These are phyloP conservation scores for Acanthochlamys bracteata DNA, from an alignment of 106 monocot species.

Conservation along the genomic window DNA sequence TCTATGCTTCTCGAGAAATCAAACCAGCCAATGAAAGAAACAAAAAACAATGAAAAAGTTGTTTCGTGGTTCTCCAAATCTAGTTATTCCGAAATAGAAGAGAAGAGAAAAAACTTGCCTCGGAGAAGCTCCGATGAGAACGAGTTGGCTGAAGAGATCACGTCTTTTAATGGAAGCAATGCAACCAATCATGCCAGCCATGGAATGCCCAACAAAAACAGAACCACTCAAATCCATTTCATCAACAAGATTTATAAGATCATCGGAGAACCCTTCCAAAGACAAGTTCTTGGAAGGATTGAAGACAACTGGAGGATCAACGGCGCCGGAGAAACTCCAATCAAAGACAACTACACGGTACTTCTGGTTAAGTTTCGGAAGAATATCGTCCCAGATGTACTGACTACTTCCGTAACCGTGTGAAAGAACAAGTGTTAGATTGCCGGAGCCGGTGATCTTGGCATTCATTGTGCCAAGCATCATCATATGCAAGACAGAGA, in stretches of 20 bases:
- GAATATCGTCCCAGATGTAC: constrained; percentile 38
- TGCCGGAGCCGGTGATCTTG: constrained; percentile 36
- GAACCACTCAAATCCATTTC: constrained; percentile 17
- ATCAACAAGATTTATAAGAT: constrained; percentile 39
- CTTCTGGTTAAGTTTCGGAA: constrained; percentile 17
- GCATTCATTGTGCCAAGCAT: constrained; percentile 26
- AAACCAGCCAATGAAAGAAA: too few species aligned
- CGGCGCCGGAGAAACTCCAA: constrained; percentile 40
- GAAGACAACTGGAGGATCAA: background rate
- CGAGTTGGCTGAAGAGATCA: constrained; percentile 44
- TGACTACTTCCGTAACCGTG: constrained; percentile 66
- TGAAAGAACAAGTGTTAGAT: constrained; percentile 35
- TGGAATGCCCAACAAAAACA: constrained; percentile 56
- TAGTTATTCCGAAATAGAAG: too few species aligned
- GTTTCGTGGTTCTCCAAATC: too few species aligned
- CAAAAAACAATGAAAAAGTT: too few species aligned
- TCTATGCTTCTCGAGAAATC: too few species aligned
- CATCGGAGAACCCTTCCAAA: constrained; percentile 34
- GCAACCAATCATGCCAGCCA: constrained; percentile 70
- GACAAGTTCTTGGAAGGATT: constrained; percentile 12
- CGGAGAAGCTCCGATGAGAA: constrained; percentile 60
- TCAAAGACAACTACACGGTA: constrained; percentile 46
- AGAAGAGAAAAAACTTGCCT: constrained; percentile 14
- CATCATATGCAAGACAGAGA: constrained; percentile 7
- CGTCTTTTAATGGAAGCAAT: constrained; percentile 50